Conservation (phyloP, 164 flowering plant genomes). For the Stephania japonica region DNA sequence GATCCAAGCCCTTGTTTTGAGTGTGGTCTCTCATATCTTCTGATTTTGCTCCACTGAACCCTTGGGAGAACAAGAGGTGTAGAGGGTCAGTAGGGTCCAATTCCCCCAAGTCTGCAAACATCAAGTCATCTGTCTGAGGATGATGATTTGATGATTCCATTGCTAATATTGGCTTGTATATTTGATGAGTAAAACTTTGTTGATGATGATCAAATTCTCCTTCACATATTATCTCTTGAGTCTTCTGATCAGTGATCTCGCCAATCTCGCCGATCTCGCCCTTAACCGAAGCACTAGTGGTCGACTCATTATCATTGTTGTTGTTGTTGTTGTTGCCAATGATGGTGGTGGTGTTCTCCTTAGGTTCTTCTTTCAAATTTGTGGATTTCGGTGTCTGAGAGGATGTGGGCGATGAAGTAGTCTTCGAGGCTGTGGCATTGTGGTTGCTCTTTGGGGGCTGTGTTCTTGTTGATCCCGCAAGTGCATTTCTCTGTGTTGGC, state of each 20-base stretch:
- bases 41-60: slow-evolving; percentile 25
- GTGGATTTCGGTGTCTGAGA: slow-evolving; percentile 16
- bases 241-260: not conserved
- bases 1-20: slow-evolving; percentile 34
- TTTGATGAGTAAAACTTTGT: slow-evolving; percentile 17
- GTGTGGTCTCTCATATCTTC: slow-evolving; percentile 18
- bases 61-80: slow-evolving; percentile 41
- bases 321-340: slow-evolving; percentile 10
- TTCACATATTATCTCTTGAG: slow-evolving; percentile 19
- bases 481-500: slow-evolving; percentile 92
- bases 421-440: slow-evolving; percentile 20
- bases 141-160: slow-evolving; percentile 17
- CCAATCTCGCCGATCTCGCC: slow-evolving; percentile 43
- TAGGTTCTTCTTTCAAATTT: slow-evolving; percentile 38
- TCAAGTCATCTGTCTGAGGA: slow-evolving; percentile 33
- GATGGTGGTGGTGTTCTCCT: slow-evolving; percentile 15
- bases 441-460: slow-evolving; percentile 39
- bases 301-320: slow-evolving; percentile 2
- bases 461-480: slow-evolving; percentile 79
- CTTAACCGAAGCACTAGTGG: slow-evolving; percentile 23
- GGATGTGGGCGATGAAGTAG: slow-evolving; percentile 9
- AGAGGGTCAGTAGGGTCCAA: slow-evolving; percentile 52
- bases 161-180: slow-evolving; percentile 29
- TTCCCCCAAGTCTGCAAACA: slow-evolving; percentile 65
- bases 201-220: slow-evolving; percentile 13